Evolutionary conservation across 164 flowering plant genomes (phyloP).

Genomic region (Piper longum): DNA sequence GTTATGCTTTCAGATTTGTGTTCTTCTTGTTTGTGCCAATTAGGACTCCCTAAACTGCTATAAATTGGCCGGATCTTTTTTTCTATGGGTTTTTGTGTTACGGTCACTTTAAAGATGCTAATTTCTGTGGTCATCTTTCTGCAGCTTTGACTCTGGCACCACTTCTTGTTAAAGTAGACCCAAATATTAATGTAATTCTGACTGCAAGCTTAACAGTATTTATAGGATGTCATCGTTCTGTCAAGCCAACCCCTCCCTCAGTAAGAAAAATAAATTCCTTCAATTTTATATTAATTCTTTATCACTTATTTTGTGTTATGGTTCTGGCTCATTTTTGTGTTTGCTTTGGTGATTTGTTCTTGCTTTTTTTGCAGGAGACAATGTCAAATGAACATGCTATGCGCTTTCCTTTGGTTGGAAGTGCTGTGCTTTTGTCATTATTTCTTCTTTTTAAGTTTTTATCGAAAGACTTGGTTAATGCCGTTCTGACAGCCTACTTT

Average conservation of each 20-base stretch:
- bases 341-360: not conserved
- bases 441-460: constrained; percentile 92
- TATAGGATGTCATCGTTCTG: constrained; percentile 91
- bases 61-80: not conserved
- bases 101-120: not conserved
- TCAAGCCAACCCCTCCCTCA: constrained; percentile 89
- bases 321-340: not conserved
- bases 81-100: not conserved
- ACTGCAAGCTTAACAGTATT: constrained; percentile 87
- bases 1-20: too few relatives aligned
- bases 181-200: constrained; percentile 86
- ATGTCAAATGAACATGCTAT: constrained; percentile 98
- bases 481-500: constrained; percentile 85
- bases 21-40: too few relatives aligned
- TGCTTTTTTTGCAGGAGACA: constrained; percentile 55
- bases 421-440: constrained; percentile 85
- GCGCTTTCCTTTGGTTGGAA: constrained; percentile 94
- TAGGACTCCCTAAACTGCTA: too few relatives aligned
- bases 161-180: constrained; percentile 68
- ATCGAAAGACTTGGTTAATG: constrained; percentile 93
- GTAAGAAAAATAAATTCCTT: constrained; percentile 30
- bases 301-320: not conserved
- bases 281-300: not conserved
- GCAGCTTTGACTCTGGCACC: constrained; percentile 89
- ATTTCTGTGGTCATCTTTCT: not conserved